Conservation (phyloP, 1,284 basidiomycete genomes). For the Ganoderma multipileum region DNA sequence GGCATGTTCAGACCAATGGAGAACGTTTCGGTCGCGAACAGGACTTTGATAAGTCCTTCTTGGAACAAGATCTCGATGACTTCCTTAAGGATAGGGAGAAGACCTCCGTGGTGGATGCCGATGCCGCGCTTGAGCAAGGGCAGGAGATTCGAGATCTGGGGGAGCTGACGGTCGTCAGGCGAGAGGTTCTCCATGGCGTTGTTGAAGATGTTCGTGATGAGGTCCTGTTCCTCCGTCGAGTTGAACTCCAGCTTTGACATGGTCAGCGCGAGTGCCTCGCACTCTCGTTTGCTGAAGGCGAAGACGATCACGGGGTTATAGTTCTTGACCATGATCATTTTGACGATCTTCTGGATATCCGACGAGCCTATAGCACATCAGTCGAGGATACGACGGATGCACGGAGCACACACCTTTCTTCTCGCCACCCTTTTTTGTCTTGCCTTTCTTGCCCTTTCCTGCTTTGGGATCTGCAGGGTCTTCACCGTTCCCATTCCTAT, state of each 20-base stretch:
- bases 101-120: conserved; percentile 98
- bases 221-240: conserved; percentile 90
- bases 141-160: conserved; percentile 94
- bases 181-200: conserved; percentile 94
- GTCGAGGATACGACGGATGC: not conserved
- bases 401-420: conserved; percentile 74
- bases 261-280: conserved; percentile 90
- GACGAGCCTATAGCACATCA: conserved; percentile 65
- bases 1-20: conserved; percentile 99
- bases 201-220: conserved; percentile 90
- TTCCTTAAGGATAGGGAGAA: conserved; percentile 97
- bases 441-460: conserved; percentile 89
- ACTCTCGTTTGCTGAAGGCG: conserved; percentile 98
- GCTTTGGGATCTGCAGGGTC: conserved; percentile 88
- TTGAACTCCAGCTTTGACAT: conserved; percentile 98
- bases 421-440: conserved; percentile 89
- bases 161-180: conserved; percentile 88
- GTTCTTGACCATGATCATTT: conserved; percentile 98
- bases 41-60: conserved; percentile 98
- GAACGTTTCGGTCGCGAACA: conserved; percentile 99
- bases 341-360: conserved; percentile 98
- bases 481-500: conserved; percentile 85
- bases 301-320: conserved; percentile 99
- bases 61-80: conserved; percentile 99
- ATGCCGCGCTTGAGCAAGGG: conserved; percentile 96